These are phyloP conservation scores for Dryas octopetala DNA, from an alignment of 306 rosid genomes.

Conservation along the genomic window DNA sequence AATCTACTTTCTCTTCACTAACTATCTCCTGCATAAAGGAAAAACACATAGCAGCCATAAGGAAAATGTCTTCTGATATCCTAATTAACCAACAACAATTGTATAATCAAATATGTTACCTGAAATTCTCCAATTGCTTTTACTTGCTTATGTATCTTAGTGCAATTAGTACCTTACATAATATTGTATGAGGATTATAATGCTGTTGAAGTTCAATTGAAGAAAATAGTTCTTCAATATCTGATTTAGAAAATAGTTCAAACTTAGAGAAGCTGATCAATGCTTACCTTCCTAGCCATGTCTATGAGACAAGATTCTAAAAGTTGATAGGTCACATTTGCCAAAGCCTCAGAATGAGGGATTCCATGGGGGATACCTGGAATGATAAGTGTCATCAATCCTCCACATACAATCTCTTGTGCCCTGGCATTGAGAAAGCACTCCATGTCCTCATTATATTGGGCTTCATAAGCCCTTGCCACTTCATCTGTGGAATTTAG, in stretches of 20 bases:
- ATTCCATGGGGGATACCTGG: conserved; percentile 8
- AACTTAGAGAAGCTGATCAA: no score
- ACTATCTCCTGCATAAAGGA: not conserved
- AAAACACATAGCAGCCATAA: not conserved
- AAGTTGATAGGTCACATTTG: not conserved
- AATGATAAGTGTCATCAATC: conserved; percentile 26
- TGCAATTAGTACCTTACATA: no score
- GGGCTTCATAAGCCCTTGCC: conserved; percentile 26
- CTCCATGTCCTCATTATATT: conserved; percentile 33
- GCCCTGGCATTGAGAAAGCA: conserved; percentile 34
- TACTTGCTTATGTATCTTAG: no score
- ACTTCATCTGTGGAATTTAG: conserved; percentile 13
- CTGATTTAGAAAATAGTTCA: no score
- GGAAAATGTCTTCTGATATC: not conserved
- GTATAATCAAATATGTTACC: no score
- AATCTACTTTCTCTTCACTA: conserved; percentile 3
- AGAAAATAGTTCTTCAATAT: no score
- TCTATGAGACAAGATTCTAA: conserved; percentile 36
- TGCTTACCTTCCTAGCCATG: conserved; percentile 34
- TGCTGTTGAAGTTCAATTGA: no score
- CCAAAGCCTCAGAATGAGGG: conserved; percentile 2
- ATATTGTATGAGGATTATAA: no score
- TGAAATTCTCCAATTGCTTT: no score
- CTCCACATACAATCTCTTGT: conserved; percentile 38
- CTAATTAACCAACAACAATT: no score